These are phyloP conservation scores for Cutaneotrichosporon cyanovorans DNA, from an alignment of 1,284 basidiomycete species.

Conservation along the genomic window DNA sequence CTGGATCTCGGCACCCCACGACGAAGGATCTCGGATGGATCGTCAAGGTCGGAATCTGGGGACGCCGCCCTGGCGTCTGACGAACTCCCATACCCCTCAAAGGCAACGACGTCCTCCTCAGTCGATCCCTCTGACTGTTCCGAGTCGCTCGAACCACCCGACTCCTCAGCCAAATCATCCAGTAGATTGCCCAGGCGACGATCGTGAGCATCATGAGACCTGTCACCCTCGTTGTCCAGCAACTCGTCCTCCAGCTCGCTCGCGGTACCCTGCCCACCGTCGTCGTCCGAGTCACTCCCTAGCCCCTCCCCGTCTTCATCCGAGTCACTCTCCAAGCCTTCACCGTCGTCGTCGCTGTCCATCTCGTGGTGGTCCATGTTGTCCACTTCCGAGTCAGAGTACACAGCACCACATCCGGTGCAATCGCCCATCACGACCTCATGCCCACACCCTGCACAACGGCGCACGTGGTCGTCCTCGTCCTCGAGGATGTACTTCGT, in stretches of 20 bases:
- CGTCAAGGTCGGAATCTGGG: no score
- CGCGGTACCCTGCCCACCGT: no score
- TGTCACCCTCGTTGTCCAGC: not conserved
- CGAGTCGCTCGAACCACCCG: no score
- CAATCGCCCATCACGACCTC: constrained; percentile 35
- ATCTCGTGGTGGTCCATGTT: constrained; percentile 1
- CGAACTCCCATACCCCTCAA: no score
- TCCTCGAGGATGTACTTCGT: constrained; percentile 27
- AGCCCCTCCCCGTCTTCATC: not conserved
- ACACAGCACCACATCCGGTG: constrained; percentile 25
- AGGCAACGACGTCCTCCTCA: no score
- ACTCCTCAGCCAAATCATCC: no score
- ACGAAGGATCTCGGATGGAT: no score
- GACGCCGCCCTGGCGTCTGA: no score
- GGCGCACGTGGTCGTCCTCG: constrained; percentile 20
- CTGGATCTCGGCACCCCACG: no score
- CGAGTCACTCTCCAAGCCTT: not conserved
- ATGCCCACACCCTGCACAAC: constrained; percentile 33
- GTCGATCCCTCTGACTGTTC: no score
- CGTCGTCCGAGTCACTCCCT: not conserved
- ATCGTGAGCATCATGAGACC: not conserved
- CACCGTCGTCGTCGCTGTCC: constrained; percentile 1
- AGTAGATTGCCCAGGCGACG: no score
- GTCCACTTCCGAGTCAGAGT: constrained; percentile 22
- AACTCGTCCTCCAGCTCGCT: no score